Base-by-base conservation (phyloP, 2,329 filamentous ascomycete genomes). In the Didymellaceae sp. region DNA sequence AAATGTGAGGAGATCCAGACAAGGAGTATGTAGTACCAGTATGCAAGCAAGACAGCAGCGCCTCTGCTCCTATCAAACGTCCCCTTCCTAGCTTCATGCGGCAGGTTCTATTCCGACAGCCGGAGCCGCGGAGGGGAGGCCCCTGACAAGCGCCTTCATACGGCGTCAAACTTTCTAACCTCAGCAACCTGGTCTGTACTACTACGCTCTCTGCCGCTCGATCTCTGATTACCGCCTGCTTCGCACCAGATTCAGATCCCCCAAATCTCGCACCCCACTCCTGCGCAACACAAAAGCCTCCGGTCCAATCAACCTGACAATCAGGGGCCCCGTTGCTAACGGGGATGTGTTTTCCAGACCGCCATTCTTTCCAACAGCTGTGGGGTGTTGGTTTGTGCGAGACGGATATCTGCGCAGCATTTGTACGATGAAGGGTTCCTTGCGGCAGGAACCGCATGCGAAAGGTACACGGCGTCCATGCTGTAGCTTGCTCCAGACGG, bases 351-450 rank as follows among this genome's bases (percentile, higher is more conserved):
- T 10, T 30, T 52, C 7, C 43, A 52, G 43, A 47, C 49, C 43
- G 43, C 50, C 43, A 34, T 39, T 52, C 35, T 17, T 38, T 33
- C n/a, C n/a, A n/a, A n/a, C n/a, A n/a, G n/a, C n/a, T n/a, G n/a
- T n/a, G n/a, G n/a, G n/a, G n/a, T n/a, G n/a, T n/a, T n/a, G n/a
- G n/a, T 37, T 20, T 14, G 25, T 25, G 35, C 31, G 37, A 32
- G 21, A 38, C 38, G 43, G 48, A 41, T 43, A 46, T 52, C 37
- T 42, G 48, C 48, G 48, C 48, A 46, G 33, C 38, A 35, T 52
- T 32, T 31, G 33, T 37, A 28, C 6, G 17, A 16, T 11, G n/a
- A n/a, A n/a, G n/a, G n/a, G 38, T 38, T 46, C 43, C 42, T 52
- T 52, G 48, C 42, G 25, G 38, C 30, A 32, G 21, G 7, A 41